Evolutionary conservation across 1,284 basidiomycete species (phyloP), one percentile per base, ranked within the genome.

Genomic region (Tilletia caries): DNA sequence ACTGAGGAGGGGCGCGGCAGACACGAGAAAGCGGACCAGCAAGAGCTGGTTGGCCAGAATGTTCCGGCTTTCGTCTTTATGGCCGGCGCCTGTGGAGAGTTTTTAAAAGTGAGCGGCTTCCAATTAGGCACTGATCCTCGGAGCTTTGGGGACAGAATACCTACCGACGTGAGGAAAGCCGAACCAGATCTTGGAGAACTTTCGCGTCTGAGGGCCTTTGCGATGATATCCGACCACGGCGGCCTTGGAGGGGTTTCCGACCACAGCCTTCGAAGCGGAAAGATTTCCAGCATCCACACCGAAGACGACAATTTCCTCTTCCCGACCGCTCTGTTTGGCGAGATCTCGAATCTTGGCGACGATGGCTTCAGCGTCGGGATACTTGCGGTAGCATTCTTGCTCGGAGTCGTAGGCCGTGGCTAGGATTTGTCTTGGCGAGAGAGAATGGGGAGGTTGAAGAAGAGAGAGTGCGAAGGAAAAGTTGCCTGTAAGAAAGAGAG

Each of bases 101-200:
- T 13, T 29, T 20, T 44, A 13, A 65, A 33, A 25, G 13, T 23
- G 18, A 20, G 29, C 23, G 33, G 18, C 15, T 15, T 13, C 20
- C 48, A 13, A 6, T 13, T 1, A 23, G 12, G 27, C 54, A 4
- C 6, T 27, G 29, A 1, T 34, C 12, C 2, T 32, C 23, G 12
- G 20, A 50, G 48, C n/a, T n/a, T n/a, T n/a, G n/a, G n/a, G n/a
- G n/a, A n/a, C n/a, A 41, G 37, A 41, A 41, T n/a, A 85, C 88
- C 77, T 79, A 91, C 95, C 95, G 76, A 91, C 91, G 86, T 98
- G 95, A 66, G 95, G 95, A 79, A 98, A 98, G 82, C 98, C 97
- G 89, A 93, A 98, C 27, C 93, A 89, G 69, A 98, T 88, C 68
- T 84, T 88, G 86, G 86, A 93, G 90, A 88, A 91, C 90, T 71